Evolutionary conservation across 2,329 filamentous ascomycete species (phyloP), one percentile per base, ranked within the genome.

Genomic region (Acrocalymma vagum): DNA sequence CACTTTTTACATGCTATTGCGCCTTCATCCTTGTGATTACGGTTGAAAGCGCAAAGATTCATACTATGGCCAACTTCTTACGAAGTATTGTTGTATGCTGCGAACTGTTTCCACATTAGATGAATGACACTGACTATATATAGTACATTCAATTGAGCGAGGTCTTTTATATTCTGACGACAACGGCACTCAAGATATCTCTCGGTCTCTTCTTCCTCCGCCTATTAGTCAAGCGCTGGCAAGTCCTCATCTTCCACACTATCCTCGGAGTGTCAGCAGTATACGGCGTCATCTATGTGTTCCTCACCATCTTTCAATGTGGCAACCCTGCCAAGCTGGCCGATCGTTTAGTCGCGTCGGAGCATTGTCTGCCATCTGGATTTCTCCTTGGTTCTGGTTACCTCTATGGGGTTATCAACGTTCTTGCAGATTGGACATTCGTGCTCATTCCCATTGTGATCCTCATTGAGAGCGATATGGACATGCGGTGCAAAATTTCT

Each of bases 81-180:
- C 37, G 15, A 17, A 63, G 48, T 8, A 35, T 65, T 9, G 43
- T 59, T 13, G 58, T 63, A 56, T 7, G 55, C 42, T 8, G 14
- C 17, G 17, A 9, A 24, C 16, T 9, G 9, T 15, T 13, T 15
- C 5, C 16, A n/a, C n/a, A 2, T 7, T 17, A 5, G 6, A 18
- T 9, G 10, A 4, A 13, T 15, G 9, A 4, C 15, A 31, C 43
- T 53, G 26, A 60, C 27, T 15, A 1, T 15, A 26, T 8, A 14
- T 14, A 67, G 63, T 61, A 58, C 16, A 49, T 69, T 13, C 62
- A 67, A 51, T 51, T 67, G 5, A 52, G 49, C 13, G 78, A 82
- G 51, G 65, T 78, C 32, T 78, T 76, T 56, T 83, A 82, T 56
- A 72, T 77, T 17, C 66, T 79, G 45, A 72, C 74, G 1, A 78